These are phyloP conservation scores for Cronartium ribicola DNA, from an alignment of 1,284 basidiomycete genomes.

Conservation along the genomic window DNA sequence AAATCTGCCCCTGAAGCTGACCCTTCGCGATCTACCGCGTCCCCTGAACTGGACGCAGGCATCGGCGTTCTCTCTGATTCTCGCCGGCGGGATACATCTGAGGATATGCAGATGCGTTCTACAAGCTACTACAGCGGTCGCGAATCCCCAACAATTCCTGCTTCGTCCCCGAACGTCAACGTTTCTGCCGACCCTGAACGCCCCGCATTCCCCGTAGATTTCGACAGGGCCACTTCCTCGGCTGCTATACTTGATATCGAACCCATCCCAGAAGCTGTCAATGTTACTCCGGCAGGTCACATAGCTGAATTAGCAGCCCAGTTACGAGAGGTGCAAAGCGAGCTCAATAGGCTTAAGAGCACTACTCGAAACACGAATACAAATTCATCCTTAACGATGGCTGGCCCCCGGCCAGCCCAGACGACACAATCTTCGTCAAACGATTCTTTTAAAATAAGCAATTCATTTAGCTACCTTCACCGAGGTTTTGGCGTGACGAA, in stretches of 20 bases:
- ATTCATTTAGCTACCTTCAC: slow-evolving; percentile 2
- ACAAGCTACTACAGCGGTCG: neutral
- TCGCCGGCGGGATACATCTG: neutral
- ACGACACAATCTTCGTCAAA: neutral
- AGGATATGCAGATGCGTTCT: neutral
- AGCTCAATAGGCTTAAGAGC: neutral
- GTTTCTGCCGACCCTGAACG: neutral
- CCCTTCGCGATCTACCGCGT: neutral
- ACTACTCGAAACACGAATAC: neutral
- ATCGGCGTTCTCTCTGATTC: too few relatives aligned
- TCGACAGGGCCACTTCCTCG: neutral
- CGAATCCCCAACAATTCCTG: neutral
- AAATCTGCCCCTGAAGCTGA: neutral
- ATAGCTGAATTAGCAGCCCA: slow-evolving; percentile 5
- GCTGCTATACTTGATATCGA: neutral
- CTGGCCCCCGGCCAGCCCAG: neutral
- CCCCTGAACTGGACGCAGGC: too few relatives aligned
- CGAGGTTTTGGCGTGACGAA: slow-evolving; percentile 27
- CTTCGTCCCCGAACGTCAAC: neutral
- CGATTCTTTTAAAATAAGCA: neutral
- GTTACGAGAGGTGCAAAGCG: neutral
- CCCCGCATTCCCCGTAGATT: neutral
- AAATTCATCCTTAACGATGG: neutral
- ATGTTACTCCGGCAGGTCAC: neutral
- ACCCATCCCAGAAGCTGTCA: neutral